Percentiles rank a stretch among this genome's conserved stretches.
phyloP scores from a whole-genome alignment of 495 filamentous ascomycete species.

The Tuber microsphaerosporum region DNA sequence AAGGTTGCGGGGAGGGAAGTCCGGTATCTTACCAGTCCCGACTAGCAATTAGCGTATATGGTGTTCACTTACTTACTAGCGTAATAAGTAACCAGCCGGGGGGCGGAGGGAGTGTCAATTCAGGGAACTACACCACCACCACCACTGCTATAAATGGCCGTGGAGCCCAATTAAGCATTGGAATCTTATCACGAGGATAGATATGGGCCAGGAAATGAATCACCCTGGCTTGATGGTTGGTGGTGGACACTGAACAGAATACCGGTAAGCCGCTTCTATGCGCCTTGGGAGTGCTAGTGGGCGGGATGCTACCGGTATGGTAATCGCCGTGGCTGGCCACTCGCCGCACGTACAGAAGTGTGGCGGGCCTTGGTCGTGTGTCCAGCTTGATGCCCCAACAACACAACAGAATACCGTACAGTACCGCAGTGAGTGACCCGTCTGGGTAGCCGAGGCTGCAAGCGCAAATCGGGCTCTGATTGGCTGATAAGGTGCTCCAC shows the following conservation, averaged over 20 bases:
- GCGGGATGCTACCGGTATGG: no score
- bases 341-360: background rate
- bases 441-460: background rate
- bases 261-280: background rate
- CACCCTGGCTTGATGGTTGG: background rate
- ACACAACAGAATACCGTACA: background rate
- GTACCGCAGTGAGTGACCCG: background rate
- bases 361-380: background rate
- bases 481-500: background rate
- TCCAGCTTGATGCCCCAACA: background rate
- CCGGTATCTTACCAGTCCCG: background rate
- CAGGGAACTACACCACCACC: background rate
- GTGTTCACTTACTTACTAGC: background rate
- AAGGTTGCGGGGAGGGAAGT: background rate
- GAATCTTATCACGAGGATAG: background rate
- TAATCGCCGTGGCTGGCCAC: no score
- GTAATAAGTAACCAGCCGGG: background rate
- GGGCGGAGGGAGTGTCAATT: background rate
- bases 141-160: background rate
- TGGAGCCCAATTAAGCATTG: background rate
- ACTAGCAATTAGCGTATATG: background rate
- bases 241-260: background rate
- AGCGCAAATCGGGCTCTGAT: background rate
- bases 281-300: background rate
- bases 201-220: background rate